Evolutionary conservation across 208 protist species (phyloP).

Genomic region (Acanthamoeba castellanii): DNA sequence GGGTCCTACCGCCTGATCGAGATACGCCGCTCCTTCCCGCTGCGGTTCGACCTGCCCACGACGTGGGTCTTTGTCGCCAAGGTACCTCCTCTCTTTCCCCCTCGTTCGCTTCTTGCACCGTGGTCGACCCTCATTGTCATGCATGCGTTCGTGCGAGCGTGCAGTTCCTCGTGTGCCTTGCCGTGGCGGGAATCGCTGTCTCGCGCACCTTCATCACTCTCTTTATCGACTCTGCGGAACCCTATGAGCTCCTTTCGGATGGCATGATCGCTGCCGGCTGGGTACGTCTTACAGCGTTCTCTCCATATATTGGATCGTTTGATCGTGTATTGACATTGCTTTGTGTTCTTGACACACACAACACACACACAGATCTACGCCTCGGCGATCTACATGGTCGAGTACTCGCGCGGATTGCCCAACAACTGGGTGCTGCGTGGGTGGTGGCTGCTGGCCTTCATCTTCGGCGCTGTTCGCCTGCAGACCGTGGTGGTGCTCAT

Average conservation of each 20-base stretch:
- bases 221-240: background rate
- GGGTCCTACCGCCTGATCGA: slow-evolving; percentile 33
- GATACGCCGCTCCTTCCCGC: slow-evolving; percentile 5
- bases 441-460: slow-evolving; percentile 66
- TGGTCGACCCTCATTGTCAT: background rate
- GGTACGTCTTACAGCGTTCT: background rate
- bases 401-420: slow-evolving; percentile 58
- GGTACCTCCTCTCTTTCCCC: background rate
- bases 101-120: no score
- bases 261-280: slow-evolving; percentile 40
- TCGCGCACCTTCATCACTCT: background rate
- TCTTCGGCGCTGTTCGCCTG: background rate
- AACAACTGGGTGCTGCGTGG: slow-evolving; percentile 54
- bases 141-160: background rate
- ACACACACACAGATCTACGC: background rate
- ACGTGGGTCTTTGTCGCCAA: slow-evolving; percentile 59
- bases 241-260: slow-evolving; percentile 54
- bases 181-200: background rate
- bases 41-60: background rate
- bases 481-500: slow-evolving; percentile 66
- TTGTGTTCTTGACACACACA: background rate
- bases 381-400: background rate
- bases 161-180: background rate
- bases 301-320: no score
- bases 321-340: background rate